Conservation (phyloP, 2,329 filamentous ascomycete species). For the Helminthosporium solani region DNA sequence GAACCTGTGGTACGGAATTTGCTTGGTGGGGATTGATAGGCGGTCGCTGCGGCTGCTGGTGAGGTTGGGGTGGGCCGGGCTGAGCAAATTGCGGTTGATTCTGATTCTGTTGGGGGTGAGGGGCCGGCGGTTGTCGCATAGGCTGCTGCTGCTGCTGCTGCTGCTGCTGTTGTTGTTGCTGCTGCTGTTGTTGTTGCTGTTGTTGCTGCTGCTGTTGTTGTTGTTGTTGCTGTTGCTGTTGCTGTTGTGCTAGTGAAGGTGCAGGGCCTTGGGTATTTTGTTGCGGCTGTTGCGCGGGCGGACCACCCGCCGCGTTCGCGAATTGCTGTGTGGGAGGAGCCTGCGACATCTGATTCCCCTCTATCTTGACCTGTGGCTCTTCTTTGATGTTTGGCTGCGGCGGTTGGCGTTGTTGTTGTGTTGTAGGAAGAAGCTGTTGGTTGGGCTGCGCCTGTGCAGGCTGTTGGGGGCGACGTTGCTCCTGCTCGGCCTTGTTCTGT, state of each 20-base stretch:
- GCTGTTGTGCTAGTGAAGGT: constrained; percentile 9
- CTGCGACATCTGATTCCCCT: constrained; percentile 29
- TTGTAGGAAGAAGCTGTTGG: constrained; percentile 26
- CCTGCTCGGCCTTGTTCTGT: constrained; percentile 34
- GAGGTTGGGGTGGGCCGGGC: constrained; percentile 32
- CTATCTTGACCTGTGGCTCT: constrained; percentile 41
- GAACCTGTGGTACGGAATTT: constrained; percentile 29
- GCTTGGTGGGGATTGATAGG: constrained; percentile 42
- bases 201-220: constrained; percentile 23
- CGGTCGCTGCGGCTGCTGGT: constrained; percentile 33
- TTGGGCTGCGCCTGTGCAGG: constrained; percentile 15
- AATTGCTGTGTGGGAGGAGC: constrained; percentile 27
- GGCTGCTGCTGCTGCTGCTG: constrained; percentile 17
- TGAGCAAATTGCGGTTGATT: constrained; percentile 31
- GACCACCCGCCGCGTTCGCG: constrained; percentile 22
- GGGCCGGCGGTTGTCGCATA: constrained; percentile 28
- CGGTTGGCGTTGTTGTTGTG: constrained; percentile 29
- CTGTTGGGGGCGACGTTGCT: constrained; percentile 33
- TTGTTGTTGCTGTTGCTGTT: constrained; percentile 20
- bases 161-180: constrained; percentile 20
- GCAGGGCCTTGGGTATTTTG: constrained; percentile 3
- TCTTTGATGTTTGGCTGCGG: constrained; percentile 33
- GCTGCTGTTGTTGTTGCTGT: constrained; percentile 19
- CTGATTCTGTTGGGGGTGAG: constrained; percentile 30
- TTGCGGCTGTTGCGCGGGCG: constrained; percentile 16